Base-by-base conservation (phyloP, 768 basidiomycete genomes). In the Lactarius evosmus region DNA sequence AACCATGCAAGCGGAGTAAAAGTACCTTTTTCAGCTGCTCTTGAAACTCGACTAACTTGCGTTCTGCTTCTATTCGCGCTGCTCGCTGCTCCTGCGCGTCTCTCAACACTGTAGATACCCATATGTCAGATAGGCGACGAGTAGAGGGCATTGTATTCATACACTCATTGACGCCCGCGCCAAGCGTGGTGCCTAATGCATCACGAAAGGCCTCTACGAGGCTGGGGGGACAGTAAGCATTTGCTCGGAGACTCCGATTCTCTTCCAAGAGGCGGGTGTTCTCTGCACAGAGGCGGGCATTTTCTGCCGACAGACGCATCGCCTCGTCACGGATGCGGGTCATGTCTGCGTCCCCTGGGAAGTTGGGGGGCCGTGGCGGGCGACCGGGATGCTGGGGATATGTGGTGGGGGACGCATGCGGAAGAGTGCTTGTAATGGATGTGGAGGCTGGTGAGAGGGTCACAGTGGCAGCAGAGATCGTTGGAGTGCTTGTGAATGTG, bases 21-120 rank as follows among this genome's bases (percentile, higher is more conserved):
- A 68, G 76, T 72, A 89, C 67, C 63, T 81, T 79, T 8, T 72
- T 76, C 68, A 79, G 78, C 41, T 86, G 81, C 76, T 85, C 85
- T 71, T 80, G 83, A 72, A 79, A 75, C 73, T 81, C 81, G 77
- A 80, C 63, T 25, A 72, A 76, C 66, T 81, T 81, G 56, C 78
- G 79, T 54, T 72, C 78, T 59, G 74, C 74, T 53, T 71, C 75
- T 7, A 74, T 67, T 52, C 71, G 75, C 7, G 74, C 81, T 71
- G 79, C 44, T 49, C 76, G 76, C 64, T 81, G 76, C 55, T 79
- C 68, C 46, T 67, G 66, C 27, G 57, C 66, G 32, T 67, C 68
- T 52, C 54, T 46, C 46, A 67, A 49, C 38, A 69, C 68, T 69
- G 54, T 36, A 4, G 46, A 55, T 33, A n/a, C 25, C 17, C 41